Evolutionary conservation across 768 basidiomycete genomes (phyloP), one percentile per base, ranked within the genome.

Genomic region (Polyporus arcularius): DNA sequence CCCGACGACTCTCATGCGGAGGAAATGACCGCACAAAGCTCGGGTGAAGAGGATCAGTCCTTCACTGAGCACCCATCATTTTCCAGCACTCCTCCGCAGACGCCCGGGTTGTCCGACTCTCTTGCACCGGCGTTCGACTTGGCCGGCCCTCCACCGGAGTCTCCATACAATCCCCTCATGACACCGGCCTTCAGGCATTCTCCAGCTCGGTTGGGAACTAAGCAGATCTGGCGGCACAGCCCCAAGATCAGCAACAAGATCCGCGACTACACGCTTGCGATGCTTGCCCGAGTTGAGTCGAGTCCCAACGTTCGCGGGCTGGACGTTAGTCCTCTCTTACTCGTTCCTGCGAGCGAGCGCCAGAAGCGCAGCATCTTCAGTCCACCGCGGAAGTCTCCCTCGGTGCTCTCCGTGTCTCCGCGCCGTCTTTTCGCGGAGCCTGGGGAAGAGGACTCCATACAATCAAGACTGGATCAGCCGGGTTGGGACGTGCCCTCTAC

Each of bases 161-260:
- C 90, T 5, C 90, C 90, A 2, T 92, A 92, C 60, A 82, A 92
- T 68, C 90, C 90, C 39, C 79, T 84, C 14, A 76, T 82, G 38
- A 90, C 90, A 0, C 90, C 90, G 0, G 82, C 89, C 4, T 92
- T 92, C 72, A 84, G 88, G 41, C 89, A 92, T 72, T 90, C 88
- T 10, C 87, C 89, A 16, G 82, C 86, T 0, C 87, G 84, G 10
- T 82, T 87, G 26, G 88, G 89, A 6, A 89, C 86, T 16, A 87
- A 90, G 66, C 90, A 91, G 61, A 90, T 90, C 3, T 92, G 90
- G 90, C 84, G 88, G 40, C 90, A 86, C 68, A 92, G 89, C 67
- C 89, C 89, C 11, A 42, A 32, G 15, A 31, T 43, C 4, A 53
- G 42, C 26, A 32, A 58, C 11, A 47, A 53, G 1, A 53, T 55